Conservation (phyloP, 1,284 basidiomycete genomes). For the Boletus hoseneyae region DNA sequence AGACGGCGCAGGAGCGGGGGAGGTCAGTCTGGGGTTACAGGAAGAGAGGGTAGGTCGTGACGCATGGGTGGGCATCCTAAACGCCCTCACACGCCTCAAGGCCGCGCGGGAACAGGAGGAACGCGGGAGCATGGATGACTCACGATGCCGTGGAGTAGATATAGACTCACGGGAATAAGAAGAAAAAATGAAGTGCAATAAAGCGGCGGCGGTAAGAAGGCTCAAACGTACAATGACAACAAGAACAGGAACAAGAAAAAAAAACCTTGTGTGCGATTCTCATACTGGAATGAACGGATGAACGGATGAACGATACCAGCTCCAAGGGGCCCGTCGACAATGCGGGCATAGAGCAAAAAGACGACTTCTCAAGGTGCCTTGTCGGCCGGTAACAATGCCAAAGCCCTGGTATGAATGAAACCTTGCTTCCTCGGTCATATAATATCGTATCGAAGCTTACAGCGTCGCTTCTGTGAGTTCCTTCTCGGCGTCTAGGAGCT, state of each 20-base stretch:
- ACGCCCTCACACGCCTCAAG: conserved; percentile 61
- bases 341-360: conserved; percentile 21
- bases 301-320: conserved; percentile 1
- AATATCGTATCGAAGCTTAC: conserved; percentile 24
- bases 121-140: conserved; percentile 2
- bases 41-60: conserved; percentile 72
- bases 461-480: conserved; percentile 47
- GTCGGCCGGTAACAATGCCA: conserved; percentile 5
- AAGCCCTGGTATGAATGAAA: conserved; percentile 25
- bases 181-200: conserved; percentile 6
- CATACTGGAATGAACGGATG: conserved; percentile 3
- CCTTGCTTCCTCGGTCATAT: conserved; percentile 4
- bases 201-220: conserved; percentile 4
- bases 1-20: conserved; percentile 30
- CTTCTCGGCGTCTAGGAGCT: conserved; percentile 57
- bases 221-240: not conserved
- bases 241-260: not conserved
- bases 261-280: conserved; percentile 1
- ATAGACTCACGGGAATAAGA: conserved; percentile 24
- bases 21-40: conserved; percentile 59
- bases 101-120: conserved; percentile 38
- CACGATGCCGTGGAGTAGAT: conserved; percentile 13
- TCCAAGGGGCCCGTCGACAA: conserved; percentile 7
- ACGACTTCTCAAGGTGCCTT: conserved; percentile 19
- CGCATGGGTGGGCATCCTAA: conserved; percentile 71